phyloP scores from a whole-genome alignment of 164 flowering plant species.

The Euptelea pleiosperma region DNA sequence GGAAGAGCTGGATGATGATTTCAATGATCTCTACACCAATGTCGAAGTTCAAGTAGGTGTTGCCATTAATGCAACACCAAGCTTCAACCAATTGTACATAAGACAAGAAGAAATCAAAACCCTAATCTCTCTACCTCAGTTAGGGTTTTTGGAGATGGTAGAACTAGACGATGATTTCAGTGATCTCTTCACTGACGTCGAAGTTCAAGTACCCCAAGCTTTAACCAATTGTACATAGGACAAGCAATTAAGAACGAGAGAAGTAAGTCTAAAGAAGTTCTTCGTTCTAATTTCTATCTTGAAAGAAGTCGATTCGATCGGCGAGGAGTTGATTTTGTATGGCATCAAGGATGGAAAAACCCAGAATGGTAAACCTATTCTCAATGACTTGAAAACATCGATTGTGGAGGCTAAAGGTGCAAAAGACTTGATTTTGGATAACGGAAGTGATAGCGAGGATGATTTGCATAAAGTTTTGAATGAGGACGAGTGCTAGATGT shows the following conservation, averaged over 20 bases:
- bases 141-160: constrained; percentile 18
- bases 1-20: constrained; percentile 50
- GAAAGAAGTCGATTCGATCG: constrained; percentile 6
- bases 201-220: constrained; percentile 26
- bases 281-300: neutral
- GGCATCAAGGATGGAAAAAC: no score
- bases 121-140: neutral
- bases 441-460: constrained; percentile 56
- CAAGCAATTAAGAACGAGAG: neutral
- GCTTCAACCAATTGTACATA: constrained; percentile 1
- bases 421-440: constrained; percentile 12
- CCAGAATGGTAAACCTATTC: neutral
- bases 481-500: constrained; percentile 32
- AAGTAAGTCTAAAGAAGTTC: neutral
- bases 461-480: constrained; percentile 50
- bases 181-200: constrained; percentile 62
- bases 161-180: constrained; percentile 60
- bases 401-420: constrained; percentile 6
- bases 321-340: no score
- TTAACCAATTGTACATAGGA: constrained; percentile 2
- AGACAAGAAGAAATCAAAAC: constrained; percentile 3
- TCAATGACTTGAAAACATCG: neutral
- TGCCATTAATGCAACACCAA: constrained; percentile 21
- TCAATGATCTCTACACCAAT: constrained; percentile 68
- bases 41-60: constrained; percentile 41